Conservation (phyloP, 441 rosid genomes). For the Syzygium syzygioides region DNA sequence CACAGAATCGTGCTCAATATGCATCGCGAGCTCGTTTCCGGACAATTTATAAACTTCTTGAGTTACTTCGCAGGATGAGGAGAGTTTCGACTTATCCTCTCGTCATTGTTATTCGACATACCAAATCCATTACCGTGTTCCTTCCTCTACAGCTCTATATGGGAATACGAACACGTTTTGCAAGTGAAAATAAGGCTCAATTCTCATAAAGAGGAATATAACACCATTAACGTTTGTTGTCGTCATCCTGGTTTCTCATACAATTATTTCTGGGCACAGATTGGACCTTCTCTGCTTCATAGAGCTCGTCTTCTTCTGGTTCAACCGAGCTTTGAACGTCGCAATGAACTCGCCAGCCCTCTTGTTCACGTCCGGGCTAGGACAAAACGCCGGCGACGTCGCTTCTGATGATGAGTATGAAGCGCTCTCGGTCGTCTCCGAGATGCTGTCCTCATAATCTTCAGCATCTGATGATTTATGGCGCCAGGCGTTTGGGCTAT, state of each 20-base stretch:
- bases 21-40: too few species aligned
- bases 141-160: too few species aligned
- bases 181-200: too few species aligned
- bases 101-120: too few species aligned
- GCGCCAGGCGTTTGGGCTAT: constrained; percentile 25
- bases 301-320: constrained; percentile 66
- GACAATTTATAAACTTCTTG: neutral
- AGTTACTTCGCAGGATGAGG: neutral
- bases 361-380: constrained; percentile 78
- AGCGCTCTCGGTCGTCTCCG: neutral
- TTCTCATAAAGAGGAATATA: too few species aligned
- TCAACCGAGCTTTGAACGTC: constrained; percentile 67
- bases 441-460: constrained; percentile 12
- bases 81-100: too few species aligned
- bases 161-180: too few species aligned
- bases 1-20: too few species aligned
- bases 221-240: too few species aligned
- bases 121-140: too few species aligned
- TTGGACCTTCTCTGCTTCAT: constrained; percentile 41
- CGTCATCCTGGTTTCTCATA: too few species aligned
- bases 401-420: constrained; percentile 3
- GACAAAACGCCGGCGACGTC: constrained; percentile 31
- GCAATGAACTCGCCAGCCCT: constrained; percentile 80
- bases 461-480: constrained; percentile 16
- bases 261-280: constrained; percentile 32